Evolutionary conservation across 495 filamentous ascomycete genomes (phyloP).

Genomic region (Talaromyces borbonicus): DNA sequence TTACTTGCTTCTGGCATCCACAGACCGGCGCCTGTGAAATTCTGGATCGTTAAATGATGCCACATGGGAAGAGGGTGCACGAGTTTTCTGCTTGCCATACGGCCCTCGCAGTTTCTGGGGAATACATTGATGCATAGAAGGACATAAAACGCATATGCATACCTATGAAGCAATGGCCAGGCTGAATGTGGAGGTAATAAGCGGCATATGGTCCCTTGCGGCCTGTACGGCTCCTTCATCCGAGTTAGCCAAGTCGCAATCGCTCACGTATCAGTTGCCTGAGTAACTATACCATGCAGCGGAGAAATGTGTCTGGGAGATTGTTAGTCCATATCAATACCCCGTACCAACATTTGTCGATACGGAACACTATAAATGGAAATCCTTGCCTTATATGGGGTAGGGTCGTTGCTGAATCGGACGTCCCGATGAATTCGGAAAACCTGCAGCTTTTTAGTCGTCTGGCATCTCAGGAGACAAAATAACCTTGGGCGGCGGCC

Average conservation of each 20-base stretch:
- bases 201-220: constrained; percentile 77
- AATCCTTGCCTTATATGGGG: constrained; percentile 68
- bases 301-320: constrained; percentile 58
- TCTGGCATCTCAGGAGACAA: too few relatives aligned
- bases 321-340: constrained; percentile 15
- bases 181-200: constrained; percentile 66
- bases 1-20: constrained; percentile 62
- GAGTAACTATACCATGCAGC: constrained; percentile 53
- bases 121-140: background rate
- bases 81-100: background rate
- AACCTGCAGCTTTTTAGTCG: constrained; percentile 33
- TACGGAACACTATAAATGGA: background rate
- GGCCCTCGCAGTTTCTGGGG: too few relatives aligned
- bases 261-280: too few relatives aligned
- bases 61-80: background rate
- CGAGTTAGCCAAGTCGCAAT: background rate
- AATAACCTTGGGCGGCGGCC: background rate
- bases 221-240: constrained; percentile 61
- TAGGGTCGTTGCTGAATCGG: constrained; percentile 66
- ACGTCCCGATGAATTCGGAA: constrained; percentile 83
- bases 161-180: constrained; percentile 52
- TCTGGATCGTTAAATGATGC: background rate
- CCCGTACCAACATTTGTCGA: too few relatives aligned
- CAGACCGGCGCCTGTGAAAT: constrained; percentile 52
- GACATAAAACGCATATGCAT: constrained; percentile 23